These are phyloP conservation scores for Gossypium gossypioides DNA, from an alignment of 441 rosid species.

Conservation along the genomic window DNA sequence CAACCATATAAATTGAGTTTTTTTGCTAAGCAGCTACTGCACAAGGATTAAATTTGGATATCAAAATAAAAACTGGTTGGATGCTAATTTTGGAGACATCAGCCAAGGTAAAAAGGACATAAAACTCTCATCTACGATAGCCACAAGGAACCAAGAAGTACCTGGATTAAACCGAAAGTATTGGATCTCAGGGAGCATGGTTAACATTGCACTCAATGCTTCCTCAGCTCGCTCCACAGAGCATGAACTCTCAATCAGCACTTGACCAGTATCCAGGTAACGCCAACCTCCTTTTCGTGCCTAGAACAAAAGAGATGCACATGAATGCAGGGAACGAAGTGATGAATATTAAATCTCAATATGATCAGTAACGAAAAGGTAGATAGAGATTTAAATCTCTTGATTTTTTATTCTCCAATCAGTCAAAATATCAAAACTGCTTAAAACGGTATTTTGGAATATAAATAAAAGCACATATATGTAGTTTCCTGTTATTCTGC, in stretches of 20 bases:
- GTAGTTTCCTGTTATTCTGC: not conserved
- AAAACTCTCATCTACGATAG: not conserved
- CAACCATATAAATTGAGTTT: constrained; percentile 10
- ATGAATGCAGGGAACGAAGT: constrained; percentile 4
- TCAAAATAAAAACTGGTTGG: not conserved
- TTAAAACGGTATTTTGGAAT: not conserved
- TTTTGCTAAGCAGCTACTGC: not conserved
- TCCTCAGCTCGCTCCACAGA: constrained; percentile 94
- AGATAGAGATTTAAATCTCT: not conserved
- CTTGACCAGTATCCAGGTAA: constrained; percentile 92
- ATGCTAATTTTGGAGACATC: not conserved
- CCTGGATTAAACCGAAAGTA: constrained; percentile 93
- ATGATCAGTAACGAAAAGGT: not conserved
- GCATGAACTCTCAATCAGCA: constrained; percentile 96
- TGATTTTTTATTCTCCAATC: not conserved
- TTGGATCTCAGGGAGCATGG: constrained; percentile 85
- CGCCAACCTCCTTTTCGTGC: constrained; percentile 98
- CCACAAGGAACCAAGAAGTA: constrained; percentile 18
- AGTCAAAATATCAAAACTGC: not conserved
- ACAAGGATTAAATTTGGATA: not conserved
- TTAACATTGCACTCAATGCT: constrained; percentile 81
- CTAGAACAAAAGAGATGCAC: constrained; percentile 25
- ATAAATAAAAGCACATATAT: not conserved
- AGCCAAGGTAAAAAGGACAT: not conserved
- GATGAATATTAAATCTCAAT: not conserved